Percentiles rank a stretch among this genome's conserved stretches.
Evolutionary conservation across 495 filamentous ascomycete species (phyloP).

Genomic region (Talaromyces liani): DNA sequence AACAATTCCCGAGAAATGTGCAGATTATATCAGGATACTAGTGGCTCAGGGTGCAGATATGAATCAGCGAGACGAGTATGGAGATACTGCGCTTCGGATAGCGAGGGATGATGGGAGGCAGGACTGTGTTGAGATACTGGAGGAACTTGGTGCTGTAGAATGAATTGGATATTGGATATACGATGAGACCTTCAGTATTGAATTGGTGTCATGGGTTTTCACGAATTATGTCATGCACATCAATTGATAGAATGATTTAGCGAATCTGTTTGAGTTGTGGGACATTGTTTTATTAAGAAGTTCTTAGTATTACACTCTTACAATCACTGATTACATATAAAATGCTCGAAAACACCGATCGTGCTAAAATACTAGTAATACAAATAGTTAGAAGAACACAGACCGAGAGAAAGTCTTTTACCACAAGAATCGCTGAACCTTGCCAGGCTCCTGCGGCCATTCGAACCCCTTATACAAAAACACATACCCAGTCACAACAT

Average conservation of each 20-base stretch:
- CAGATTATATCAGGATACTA: not conserved
- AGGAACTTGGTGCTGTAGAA: not conserved
- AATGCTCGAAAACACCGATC: not conserved
- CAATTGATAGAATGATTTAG: not conserved
- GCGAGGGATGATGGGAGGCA: not conserved
- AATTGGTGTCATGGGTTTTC: too few relatives aligned
- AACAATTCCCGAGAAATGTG: not conserved
- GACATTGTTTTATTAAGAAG: not conserved
- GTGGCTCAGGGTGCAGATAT: not conserved
- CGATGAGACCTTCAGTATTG: too few relatives aligned
- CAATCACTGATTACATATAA: too few relatives aligned
- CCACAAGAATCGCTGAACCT: slow-evolving; percentile 92
- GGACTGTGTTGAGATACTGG: not conserved
- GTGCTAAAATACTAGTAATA: slow-evolving; percentile 1
- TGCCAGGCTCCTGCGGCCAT: slow-evolving; percentile 74
- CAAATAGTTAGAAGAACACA: not conserved
- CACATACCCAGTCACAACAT: slow-evolving; percentile 66
- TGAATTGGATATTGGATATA: not conserved
- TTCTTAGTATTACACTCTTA: not conserved
- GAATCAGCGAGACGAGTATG: not conserved
- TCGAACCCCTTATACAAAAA: slow-evolving; percentile 75
- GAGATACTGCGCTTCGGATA: not conserved
- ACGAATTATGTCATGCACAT: too few relatives aligned
- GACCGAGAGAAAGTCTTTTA: slow-evolving; percentile 24
- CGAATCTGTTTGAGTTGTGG: too few relatives aligned